Percentiles rank a stretch among this genome's conserved stretches.
These are phyloP conservation scores for Cetradonia linearis DNA, from an alignment of 495 filamentous ascomycete genomes.

Conservation along the genomic window DNA sequence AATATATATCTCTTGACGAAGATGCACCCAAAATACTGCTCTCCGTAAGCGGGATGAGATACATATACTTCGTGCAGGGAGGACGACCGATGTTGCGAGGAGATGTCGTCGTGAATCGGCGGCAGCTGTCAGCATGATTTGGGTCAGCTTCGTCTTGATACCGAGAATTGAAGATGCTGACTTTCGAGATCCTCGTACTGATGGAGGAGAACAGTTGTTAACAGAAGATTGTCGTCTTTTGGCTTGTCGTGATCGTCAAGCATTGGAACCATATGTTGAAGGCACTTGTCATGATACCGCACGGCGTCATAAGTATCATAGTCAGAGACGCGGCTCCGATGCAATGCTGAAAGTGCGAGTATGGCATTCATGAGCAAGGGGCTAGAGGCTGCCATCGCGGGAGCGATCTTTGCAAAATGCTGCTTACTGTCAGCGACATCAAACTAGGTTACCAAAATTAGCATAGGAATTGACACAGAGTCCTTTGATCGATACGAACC, in stretches of 20 bases:
- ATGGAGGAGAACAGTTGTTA: slow-evolving; percentile 11
- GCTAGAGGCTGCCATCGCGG: slow-evolving; percentile 3
- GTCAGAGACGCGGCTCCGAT: slow-evolving; percentile 10
- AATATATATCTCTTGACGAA: slow-evolving; percentile 15
- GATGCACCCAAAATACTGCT: slow-evolving; percentile 18
- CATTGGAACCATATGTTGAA: slow-evolving; percentile 14
- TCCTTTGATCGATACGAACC: background rate
- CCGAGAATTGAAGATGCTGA: background rate
- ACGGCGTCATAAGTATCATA: slow-evolving; percentile 10
- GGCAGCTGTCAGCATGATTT: background rate
- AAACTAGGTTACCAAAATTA: slow-evolving; percentile 4
- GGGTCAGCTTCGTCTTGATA: background rate
- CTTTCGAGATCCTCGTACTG: slow-evolving; percentile 15
- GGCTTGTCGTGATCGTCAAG: slow-evolving; percentile 9
- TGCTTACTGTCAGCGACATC: slow-evolving; percentile 12
- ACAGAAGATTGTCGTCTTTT: slow-evolving; percentile 17
- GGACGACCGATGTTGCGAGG: slow-evolving; percentile 13
- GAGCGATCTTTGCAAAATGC: slow-evolving; percentile 16
- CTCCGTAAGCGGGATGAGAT: slow-evolving; percentile 8
- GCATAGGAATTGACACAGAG: background rate
- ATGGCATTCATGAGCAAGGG: slow-evolving; percentile 17
- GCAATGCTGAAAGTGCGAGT: slow-evolving; percentile 15
- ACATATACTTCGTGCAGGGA: background rate
- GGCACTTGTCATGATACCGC: slow-evolving; percentile 15
- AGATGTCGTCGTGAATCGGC: slow-evolving; percentile 8